Conservation (phyloP, 2,329 filamentous ascomycete genomes). For the Coleophoma eucalyptorum region DNA sequence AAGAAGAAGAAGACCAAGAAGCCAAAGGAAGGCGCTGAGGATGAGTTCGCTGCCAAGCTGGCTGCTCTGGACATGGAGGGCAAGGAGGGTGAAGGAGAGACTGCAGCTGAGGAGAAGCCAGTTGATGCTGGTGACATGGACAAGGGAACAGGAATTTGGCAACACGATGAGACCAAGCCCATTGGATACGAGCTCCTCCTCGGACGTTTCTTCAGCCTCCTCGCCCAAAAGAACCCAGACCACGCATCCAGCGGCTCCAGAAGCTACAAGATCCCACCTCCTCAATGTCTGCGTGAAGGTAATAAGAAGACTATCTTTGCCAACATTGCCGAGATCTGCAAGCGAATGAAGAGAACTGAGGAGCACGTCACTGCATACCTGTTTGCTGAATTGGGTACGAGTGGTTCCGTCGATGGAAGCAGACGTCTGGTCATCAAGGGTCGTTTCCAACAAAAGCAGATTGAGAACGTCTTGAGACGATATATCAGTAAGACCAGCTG, state of each 20-base stretch:
- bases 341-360: conserved; percentile 98
- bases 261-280: conserved; percentile 98
- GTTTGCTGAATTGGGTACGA: conserved; percentile 97
- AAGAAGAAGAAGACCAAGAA: conserved; percentile 33
- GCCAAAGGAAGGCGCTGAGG: conserved; percentile 27
- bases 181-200: conserved; percentile 86
- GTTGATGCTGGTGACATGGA: conserved; percentile 29
- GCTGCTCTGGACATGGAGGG: conserved; percentile 27
- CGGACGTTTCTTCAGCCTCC: conserved; percentile 87
- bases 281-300: conserved; percentile 98
- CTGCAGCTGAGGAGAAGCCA: conserved; percentile 14
- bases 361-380: conserved; percentile 97
- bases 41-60: conserved; percentile 28
- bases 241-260: conserved; percentile 83
- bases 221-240: conserved; percentile 95
- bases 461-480: conserved; percentile 93
- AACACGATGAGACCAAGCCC: conserved; percentile 32
- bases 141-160: conserved; percentile 32
- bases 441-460: conserved; percentile 99
- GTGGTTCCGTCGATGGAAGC: conserved; percentile 89
- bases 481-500: conserved; percentile 73
- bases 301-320: conserved; percentile 99
- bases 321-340: conserved; percentile 98
- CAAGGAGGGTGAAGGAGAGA: conserved; percentile 18
- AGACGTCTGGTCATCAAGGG: conserved; percentile 97